Evolutionary conservation across 768 basidiomycete genomes (phyloP).

Genomic region (Termitomyces sp.): DNA sequence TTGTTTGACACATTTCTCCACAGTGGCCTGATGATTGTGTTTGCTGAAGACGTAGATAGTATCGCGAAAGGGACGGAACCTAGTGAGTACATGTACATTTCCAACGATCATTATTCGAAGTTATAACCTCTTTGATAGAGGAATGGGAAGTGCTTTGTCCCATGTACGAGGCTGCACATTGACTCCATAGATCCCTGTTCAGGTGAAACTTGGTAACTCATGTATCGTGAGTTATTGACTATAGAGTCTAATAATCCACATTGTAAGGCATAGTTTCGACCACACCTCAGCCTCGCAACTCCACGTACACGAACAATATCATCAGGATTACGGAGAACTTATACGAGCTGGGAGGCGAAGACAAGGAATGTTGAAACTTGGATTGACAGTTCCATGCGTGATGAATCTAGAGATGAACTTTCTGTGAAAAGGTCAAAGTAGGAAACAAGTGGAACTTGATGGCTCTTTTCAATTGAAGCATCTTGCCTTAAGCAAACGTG

Average conservation of each 20-base stretch:
- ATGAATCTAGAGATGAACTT: too few species aligned
- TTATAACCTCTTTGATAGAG: not conserved
- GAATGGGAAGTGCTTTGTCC: conserved; percentile 32
- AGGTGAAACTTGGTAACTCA: too few species aligned
- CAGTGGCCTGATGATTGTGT: not conserved
- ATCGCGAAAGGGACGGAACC: not conserved
- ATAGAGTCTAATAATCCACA: not conserved
- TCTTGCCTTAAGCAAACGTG: too few species aligned
- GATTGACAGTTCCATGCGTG: not conserved
- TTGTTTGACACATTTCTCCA: not conserved
- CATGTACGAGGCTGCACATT: not conserved
- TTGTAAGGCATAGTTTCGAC: too few species aligned
- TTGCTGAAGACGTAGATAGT: conserved; percentile 20
- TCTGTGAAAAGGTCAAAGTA: too few species aligned
- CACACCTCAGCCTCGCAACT: not conserved
- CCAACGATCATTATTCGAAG: not conserved
- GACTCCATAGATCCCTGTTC: too few species aligned
- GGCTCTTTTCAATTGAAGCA: too few species aligned
- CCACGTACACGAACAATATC: not conserved
- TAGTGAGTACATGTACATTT: not conserved
- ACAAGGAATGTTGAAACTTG: not conserved
- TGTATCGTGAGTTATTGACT: too few species aligned
- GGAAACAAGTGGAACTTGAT: too few species aligned
- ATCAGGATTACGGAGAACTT: not conserved
- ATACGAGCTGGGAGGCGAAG: too few species aligned